Evolutionary conservation across 2,329 filamentous ascomycete genomes (phyloP).

Genomic region (Fusarium sacchari): DNA sequence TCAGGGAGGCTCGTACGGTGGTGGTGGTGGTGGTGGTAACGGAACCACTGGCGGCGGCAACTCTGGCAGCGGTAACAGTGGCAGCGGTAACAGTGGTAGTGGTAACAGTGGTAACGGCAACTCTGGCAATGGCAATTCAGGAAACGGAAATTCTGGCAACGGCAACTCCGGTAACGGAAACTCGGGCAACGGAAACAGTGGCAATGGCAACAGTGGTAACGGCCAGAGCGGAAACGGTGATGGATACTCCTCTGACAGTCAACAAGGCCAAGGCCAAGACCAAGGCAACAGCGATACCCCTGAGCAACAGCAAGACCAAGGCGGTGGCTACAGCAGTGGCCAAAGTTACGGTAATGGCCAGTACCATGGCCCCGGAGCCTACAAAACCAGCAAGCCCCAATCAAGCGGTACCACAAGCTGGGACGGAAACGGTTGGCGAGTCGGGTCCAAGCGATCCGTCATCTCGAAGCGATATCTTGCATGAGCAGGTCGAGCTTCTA

Average conservation of each 20-base stretch:
- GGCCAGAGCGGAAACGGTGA: conserved; percentile 8
- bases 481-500: conserved; percentile 18
- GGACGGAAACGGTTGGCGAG: conserved; percentile 14
- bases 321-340: background rate
- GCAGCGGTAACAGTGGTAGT: background rate
- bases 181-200: background rate
- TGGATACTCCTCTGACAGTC: background rate
- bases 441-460: conserved; percentile 24
- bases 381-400: conserved; percentile 10
- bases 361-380: conserved; percentile 15
- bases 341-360: conserved; percentile 16
- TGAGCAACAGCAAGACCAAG: background rate
- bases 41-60: conserved; percentile 5
- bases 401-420: conserved; percentile 6
- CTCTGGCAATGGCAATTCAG: background rate
- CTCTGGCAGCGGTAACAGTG: background rate
- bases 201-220: conserved; percentile 5
- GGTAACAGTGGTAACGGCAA: background rate
- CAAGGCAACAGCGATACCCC: too few relatives aligned
- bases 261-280: background rate
- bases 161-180: background rate
- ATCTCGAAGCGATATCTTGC: conserved; percentile 30
- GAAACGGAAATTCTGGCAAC: background rate
- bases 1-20: conserved; percentile 14
- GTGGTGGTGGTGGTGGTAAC: background rate